Evolutionary conservation across 2,329 filamentous ascomycete genomes (phyloP).

Genomic region (Ceratocystiopsis minuta): DNA sequence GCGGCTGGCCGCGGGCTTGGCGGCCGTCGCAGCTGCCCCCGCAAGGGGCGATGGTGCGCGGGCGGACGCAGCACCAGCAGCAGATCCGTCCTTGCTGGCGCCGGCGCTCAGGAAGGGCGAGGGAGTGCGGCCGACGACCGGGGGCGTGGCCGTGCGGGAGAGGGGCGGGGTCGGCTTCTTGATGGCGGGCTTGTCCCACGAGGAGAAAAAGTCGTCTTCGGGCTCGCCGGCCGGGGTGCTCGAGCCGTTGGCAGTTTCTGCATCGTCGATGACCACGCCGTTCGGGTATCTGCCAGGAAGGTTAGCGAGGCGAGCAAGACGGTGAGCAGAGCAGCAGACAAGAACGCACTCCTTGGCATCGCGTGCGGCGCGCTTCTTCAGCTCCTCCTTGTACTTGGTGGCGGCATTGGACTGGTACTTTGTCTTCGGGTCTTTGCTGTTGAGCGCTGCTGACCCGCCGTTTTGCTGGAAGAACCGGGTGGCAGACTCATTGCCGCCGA

Average conservation of each 20-base stretch:
- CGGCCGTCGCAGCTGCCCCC: constrained; percentile 31
- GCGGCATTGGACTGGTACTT: constrained; percentile 94
- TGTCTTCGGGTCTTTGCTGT: constrained; percentile 90
- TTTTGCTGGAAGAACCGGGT: constrained; percentile 98
- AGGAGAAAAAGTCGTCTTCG: constrained; percentile 93
- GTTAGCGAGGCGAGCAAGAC: not conserved
- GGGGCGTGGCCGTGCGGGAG: constrained; percentile 75
- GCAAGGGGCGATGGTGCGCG: constrained; percentile 71
- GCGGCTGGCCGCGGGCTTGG: constrained; percentile 47
- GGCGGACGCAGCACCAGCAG: constrained; percentile 38
- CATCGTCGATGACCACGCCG: constrained; percentile 71
- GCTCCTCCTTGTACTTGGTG: constrained; percentile 92
- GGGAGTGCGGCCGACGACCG: constrained; percentile 58
- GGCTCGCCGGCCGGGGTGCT: constrained; percentile 66
- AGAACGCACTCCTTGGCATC: constrained; percentile 64
- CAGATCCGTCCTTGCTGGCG: constrained; percentile 41
- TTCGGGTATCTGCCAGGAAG: constrained; percentile 50
- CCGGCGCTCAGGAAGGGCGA: constrained; percentile 81
- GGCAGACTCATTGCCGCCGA: constrained; percentile 92
- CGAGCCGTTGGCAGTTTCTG: constrained; percentile 42
- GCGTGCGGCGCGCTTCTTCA: constrained; percentile 65
- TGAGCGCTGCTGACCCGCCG: constrained; percentile 79
- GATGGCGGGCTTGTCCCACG: constrained; percentile 95
- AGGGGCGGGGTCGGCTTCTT: constrained; percentile 90
- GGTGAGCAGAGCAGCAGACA: not conserved